Evolutionary conservation across 208 protist species (phyloP), one percentile per base, ranked within the genome.

Genomic region (Acanthamoeba castellanii): DNA sequence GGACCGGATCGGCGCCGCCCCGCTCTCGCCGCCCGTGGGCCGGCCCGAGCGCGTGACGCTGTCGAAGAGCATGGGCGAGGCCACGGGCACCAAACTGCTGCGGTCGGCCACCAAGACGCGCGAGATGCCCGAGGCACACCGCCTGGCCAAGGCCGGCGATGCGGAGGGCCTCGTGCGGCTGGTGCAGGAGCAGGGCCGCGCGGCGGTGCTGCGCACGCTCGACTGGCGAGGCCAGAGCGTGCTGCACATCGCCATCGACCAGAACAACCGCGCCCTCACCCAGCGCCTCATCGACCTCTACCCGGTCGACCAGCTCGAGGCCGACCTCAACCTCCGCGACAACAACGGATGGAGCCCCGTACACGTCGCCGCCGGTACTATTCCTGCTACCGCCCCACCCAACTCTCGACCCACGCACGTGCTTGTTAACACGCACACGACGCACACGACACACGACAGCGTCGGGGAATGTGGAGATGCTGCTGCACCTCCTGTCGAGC

Each of bases 261-360:
- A 78, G n/a, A 78, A 78, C 30, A 78, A 78, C 30, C n/a, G 32
- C 70, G n/a, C 70, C 34, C 70, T 78, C n/a, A 42, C 70, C 5
- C n/a, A 78, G 70, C 70, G 70, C 34, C n/a, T 78, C 13, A 30
- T 78, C 34, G 34, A 30, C 11, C 70, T 78, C 9, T 78, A 78
- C 30, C 70, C 70, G 27, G 66, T n/a, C 34, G 32, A 78, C n/a
- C 34, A 42, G 5, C 11, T 78, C 11, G 70, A 78, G 18, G 70
- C 32, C 32, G 70, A 78, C 70, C 70, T 78, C n/a, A 78, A 78
- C 34, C n/a, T 30, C 18, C 70, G 25, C 3, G 70, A 78, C 70
- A 78, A 78, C n/a, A 78, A 78, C 34, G 70, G 70, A 30, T 78
- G 70, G 70, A 45, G 70, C n/a, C 70, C 70, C 70, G 4, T 78